Evolutionary conservation across 768 basidiomycete species (phyloP), one percentile per base, ranked within the genome.

Genomic region (Guyanaporus albipodus): DNA sequence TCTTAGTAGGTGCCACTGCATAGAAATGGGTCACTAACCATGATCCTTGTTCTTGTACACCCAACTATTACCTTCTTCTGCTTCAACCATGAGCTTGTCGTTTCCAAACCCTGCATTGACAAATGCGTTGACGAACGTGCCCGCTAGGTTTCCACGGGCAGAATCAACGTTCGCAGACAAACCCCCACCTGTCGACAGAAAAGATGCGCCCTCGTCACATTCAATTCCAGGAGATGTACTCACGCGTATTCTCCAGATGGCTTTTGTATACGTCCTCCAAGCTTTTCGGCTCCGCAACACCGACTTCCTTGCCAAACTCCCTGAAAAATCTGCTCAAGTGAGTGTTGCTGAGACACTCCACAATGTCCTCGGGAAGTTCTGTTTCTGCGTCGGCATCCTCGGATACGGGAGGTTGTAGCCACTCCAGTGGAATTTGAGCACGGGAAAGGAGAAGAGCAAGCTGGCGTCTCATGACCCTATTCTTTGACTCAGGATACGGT

Each of bases 21-120:
- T 14, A 9, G 31, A 41, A 11, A 28, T n/a, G 33, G 23, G 14
- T 38, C 12, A 61, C 75, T 18, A 48, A 85, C 94, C 96, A 53
- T 96, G 91, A 43, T 97, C 95, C 71, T 98, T 98, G 75, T 98
- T 98, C 78, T 98, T 98, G 76, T 98, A 99, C 48, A 99, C 91
- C 93, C 93, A 99, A 58, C 91, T 94, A 67, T 82, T 90, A 12
- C 96, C 95, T 60, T 96, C 94, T 49, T 92, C 89, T 2, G 93
- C 95, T 61, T 85, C 87, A 6, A 94, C 92, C 91, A 99, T 95
- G 44, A 99, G 78, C 65, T 96, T 97, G 67, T 99, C 96, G 64
- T 99, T 99, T 19, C 92, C 93, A 61, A 94, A 99, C 0, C 95
- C 96, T 35, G 93, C 95, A 60, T 99, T 99, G 42, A 97, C 95